Evolutionary conservation across 2,329 filamentous ascomycete genomes (phyloP).

Genomic region (Neopestalotiopsis clavispora): DNA sequence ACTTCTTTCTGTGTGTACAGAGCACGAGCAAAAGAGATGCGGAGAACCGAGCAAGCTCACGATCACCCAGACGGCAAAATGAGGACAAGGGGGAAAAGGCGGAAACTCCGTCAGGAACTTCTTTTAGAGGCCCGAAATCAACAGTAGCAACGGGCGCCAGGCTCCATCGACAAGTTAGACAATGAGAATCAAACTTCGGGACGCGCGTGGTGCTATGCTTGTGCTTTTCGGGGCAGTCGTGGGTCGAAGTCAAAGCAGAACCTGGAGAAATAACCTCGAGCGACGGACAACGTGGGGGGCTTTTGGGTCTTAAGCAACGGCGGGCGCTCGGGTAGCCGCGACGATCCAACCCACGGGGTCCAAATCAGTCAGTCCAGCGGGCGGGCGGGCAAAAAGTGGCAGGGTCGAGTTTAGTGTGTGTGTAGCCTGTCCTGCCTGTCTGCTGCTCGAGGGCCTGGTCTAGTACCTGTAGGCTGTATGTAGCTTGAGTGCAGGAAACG

Average conservation of each 20-base stretch:
- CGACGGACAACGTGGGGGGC: constrained; percentile 15
- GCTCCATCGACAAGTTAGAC: no score
- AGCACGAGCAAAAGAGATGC: not conserved
- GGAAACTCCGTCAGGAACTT: no score
- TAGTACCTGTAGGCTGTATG: not conserved
- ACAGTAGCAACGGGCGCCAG: no score
- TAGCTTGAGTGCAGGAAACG: not conserved
- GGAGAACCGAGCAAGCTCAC: no score
- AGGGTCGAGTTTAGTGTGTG: not conserved
- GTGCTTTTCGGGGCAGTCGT: not conserved
- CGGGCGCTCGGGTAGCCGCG: constrained; percentile 14
- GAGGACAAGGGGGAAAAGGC: no score
- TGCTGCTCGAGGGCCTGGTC: not conserved
- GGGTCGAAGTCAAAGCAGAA: constrained; percentile 16
- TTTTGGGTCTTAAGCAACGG: constrained; percentile 14
- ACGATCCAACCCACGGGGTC: constrained; percentile 17
- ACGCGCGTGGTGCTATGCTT: constrained; percentile 13
- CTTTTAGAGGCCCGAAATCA: no score
- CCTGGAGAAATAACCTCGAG: constrained; percentile 16
- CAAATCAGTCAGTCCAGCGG: no score
- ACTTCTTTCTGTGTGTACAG: not conserved
- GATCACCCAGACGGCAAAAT: no score
- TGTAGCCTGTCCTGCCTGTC: not conserved
- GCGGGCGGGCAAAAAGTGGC: not conserved
- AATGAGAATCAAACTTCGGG: not conserved